Evolutionary conservation across 441 rosid genomes (phyloP).

Genomic region (Omphalea diandra): DNA sequence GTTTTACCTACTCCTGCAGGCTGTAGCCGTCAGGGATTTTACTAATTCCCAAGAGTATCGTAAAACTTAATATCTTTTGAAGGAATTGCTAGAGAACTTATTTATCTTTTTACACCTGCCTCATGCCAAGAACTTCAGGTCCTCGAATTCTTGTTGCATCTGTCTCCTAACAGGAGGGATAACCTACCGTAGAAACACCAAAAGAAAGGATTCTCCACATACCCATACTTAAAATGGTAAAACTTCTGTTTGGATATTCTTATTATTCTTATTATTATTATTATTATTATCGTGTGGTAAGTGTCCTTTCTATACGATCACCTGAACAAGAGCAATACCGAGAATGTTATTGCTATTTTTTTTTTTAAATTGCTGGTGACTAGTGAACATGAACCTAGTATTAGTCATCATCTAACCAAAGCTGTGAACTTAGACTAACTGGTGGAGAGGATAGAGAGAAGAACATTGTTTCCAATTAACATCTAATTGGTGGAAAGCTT

Average conservation of each 20-base stretch:
- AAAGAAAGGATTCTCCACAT: background rate
- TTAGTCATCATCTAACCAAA: conserved; percentile 7
- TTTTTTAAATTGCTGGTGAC: too few relatives aligned
- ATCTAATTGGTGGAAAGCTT: conserved; percentile 23
- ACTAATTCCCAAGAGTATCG: conserved; percentile 12
- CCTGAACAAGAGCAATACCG: background rate
- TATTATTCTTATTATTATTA: background rate
- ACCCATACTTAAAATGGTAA: background rate
- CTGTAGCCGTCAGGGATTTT: conserved; percentile 1
- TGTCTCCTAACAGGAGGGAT: background rate
- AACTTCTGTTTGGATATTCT: background rate
- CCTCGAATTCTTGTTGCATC: background rate
- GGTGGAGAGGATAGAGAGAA: background rate
- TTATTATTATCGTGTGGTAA: background rate
- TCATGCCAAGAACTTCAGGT: background rate
- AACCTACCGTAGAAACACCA: background rate
- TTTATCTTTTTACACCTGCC: background rate
- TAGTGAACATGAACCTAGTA: background rate
- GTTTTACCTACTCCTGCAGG: conserved; percentile 34
- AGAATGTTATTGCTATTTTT: too few relatives aligned
- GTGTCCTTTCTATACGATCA: background rate
- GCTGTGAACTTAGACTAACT: background rate
- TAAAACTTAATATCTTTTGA: too few relatives aligned
- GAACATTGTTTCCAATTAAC: conserved; percentile 19
- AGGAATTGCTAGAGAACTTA: conserved; percentile 10